Evolutionary conservation across 1,284 basidiomycete species (phyloP), one percentile per base, ranked within the genome.

Genomic region (Microbotryomycetes sp.): DNA sequence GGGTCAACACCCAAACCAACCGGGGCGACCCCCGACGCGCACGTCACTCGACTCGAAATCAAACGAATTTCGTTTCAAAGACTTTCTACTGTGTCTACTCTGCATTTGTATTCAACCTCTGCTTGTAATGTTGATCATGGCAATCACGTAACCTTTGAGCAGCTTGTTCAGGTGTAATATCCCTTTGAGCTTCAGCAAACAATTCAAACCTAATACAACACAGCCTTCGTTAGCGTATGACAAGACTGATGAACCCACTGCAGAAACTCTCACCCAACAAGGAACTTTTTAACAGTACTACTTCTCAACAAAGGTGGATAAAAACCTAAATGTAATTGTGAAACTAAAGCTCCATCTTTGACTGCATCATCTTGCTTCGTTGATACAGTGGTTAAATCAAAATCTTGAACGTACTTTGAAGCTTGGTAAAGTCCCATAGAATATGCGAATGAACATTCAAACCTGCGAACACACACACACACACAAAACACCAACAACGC

Each of bases 341-440:
- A 86, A 30, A 63, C 75, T 6, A 46, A 49, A 1, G 71, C 70
- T 22, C 86, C 72, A 42, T 42, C 12, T 19, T 42, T 19, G 19
- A 42, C 36, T 49, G 78, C 80, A 46, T 58, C 30, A 50, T 28
- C 46, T 59, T 28, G 32, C 66, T 56, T n/a, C 60, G 12, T 3
- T 49, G 15, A 2, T 67, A 62, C 7, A 3, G 49, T 49, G 36
- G 36, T 42, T 19, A 42, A 19, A 42, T 42, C 36, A 19, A 42
- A 9, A 19, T 42, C 19, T 19, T 9, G 36, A 12, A 9, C 12
- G 2, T 85, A 84, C 2, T 84, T 76, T 1, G 89, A 88, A 3
- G 83, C 82, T 76, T 89, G 93, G 76, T 88, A 91, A 50, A 97
- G 81, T 47, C 92, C 92, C 91, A 97, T 94, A n/a, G 89, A 92